A percentile compares a stretch with the other conserved stretches of the same genome.
These are phyloP conservation scores for Rhizophlyctis rosea DNA, from an alignment of 192 early-diverging fungal genomes.

Conservation along the genomic window DNA sequence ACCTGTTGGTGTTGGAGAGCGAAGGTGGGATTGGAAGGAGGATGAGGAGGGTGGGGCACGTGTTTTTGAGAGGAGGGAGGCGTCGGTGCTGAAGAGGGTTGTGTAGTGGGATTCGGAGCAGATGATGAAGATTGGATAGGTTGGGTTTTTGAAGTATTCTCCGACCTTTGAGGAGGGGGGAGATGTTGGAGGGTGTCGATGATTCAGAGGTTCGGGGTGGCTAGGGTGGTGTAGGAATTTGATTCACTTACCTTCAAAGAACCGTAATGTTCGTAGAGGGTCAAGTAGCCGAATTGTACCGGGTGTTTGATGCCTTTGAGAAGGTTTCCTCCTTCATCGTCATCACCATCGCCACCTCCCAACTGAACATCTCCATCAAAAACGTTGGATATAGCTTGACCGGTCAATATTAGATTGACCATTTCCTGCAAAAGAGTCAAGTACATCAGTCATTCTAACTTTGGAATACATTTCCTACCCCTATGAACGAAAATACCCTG, in stretches of 20 bases:
- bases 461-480: not conserved
- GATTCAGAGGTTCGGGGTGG: not conserved
- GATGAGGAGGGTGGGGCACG: no score
- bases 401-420: conserved; percentile 48
- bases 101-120: conserved; percentile 55
- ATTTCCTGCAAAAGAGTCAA: conserved; percentile 31
- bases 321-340: conserved; percentile 11
- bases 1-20: not conserved
- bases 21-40: not conserved
- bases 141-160: conserved; percentile 39
- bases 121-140: conserved; percentile 49
- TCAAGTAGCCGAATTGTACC: conserved; percentile 43
- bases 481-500: no score
- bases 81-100: conserved; percentile 37
- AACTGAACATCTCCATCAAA: conserved; percentile 46
- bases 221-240: conserved; percentile 7
- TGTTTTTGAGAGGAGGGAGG: not conserved
- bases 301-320: conserved; percentile 40
- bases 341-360: conserved; percentile 26
- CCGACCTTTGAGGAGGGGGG: conserved; percentile 31
- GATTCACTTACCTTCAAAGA: conserved; percentile 27
- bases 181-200: not conserved
- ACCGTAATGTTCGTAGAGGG: conserved; percentile 52
- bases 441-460: not conserved
- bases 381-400: conserved; percentile 48